These are phyloP conservation scores for Termitomyces sp. DNA, from an alignment of 768 basidiomycete species.

Conservation along the genomic window DNA sequence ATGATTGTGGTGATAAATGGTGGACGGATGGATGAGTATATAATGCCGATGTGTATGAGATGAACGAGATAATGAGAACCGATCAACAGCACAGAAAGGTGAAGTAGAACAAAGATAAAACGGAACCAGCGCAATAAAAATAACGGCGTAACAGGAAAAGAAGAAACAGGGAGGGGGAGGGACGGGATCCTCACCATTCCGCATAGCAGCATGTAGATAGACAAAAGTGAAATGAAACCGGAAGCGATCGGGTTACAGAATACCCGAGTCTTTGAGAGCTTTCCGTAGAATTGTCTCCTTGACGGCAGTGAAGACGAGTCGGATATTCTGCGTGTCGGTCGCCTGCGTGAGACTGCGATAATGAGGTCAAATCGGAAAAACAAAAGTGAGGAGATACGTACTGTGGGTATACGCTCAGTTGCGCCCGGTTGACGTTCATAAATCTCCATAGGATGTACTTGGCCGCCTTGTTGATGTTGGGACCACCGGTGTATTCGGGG, in stretches of 20 bases:
- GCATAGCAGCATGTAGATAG: too few species aligned
- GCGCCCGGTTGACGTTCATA: conserved; percentile 85
- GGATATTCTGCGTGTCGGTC: neutral
- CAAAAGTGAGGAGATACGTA: neutral
- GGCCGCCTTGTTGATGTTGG: conserved; percentile 90
- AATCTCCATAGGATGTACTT: conserved; percentile 94
- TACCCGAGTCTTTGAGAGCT: neutral
- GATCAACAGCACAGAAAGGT: too few species aligned
- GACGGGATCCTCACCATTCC: too few species aligned
- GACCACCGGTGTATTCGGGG: conserved; percentile 83
- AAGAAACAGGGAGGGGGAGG: too few species aligned
- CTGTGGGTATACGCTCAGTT: conserved; percentile 77
- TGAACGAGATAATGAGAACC: too few species aligned
- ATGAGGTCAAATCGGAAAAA: neutral
- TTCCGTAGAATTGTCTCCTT: neutral
- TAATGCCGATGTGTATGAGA: too few species aligned
- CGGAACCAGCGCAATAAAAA: too few species aligned
- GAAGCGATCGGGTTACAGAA: neutral
- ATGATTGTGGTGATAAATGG: too few species aligned
- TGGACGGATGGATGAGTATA: too few species aligned
- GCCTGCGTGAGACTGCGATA: neutral
- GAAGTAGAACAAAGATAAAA: too few species aligned
- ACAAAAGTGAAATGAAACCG: neutral
- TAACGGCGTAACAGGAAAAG: too few species aligned
- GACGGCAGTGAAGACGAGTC: neutral